Evolutionary conservation across 352 stramenopile species (phyloP).

Genomic region (Phytopythium aichiense): DNA sequence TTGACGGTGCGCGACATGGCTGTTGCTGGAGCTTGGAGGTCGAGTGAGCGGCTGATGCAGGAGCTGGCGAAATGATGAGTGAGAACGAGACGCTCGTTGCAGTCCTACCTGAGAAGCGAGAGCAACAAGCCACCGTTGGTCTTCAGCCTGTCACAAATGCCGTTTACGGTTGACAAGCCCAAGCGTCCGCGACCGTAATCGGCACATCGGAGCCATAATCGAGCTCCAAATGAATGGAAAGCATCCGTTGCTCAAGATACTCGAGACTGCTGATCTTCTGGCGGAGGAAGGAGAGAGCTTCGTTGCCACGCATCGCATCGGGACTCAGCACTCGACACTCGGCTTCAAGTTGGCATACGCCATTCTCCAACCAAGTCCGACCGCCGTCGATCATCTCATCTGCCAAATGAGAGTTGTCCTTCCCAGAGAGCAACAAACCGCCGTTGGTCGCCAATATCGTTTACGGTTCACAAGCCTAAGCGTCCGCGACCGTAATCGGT

Average conservation of each 20-base stretch:
- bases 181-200: neutral
- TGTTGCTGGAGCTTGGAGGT: neutral
- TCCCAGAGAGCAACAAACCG: neutral
- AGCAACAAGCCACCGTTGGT: neutral
- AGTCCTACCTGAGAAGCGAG: neutral
- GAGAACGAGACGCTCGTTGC: neutral
- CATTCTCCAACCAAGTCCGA: too few species aligned
- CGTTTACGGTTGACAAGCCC: neutral
- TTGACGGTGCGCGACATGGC: slow-evolving; percentile 3
- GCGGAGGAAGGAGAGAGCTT: too few species aligned
- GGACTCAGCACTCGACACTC: too few species aligned
- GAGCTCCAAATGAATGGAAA: too few species aligned
- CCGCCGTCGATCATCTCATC: too few species aligned
- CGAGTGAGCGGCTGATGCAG: neutral
- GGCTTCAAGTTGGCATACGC: too few species aligned
- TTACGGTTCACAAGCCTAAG: neutral
- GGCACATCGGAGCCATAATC: neutral
- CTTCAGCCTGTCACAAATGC: neutral
- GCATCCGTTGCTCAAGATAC: too few species aligned
- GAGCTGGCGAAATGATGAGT: neutral
- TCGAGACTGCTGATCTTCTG: too few species aligned
- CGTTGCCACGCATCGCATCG: too few species aligned
- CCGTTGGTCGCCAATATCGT: neutral
- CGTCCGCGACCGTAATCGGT: neutral
- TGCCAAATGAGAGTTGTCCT: too few species aligned